Evolutionary conservation across 2,329 filamentous ascomycete species (phyloP), one percentile per base, ranked within the genome.

Genomic region (Dactylellina parvicollis): DNA sequence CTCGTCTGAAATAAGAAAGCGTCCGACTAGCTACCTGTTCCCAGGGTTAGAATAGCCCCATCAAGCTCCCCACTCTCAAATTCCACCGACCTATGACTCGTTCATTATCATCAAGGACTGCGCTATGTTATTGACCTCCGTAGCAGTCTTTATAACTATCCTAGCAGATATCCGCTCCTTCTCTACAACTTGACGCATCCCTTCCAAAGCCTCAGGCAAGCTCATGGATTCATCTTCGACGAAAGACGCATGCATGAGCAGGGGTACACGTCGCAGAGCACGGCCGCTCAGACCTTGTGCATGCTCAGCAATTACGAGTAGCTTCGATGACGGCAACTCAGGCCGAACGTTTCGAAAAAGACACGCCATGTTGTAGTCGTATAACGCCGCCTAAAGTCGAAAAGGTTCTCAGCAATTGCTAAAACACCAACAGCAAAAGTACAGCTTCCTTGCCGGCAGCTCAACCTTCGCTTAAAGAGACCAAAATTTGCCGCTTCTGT

Each of bases 221-320:
- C 46, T 65, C 44, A 72, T 54, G 59, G 44, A 65, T 40, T 59
- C 67, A 18, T 60, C 57, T 28, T 65, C 60, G 9, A 36, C 14
- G 54, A 50, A 59, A 52, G 52, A 47, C 16, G 76, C 77, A 76
- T 77, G 77, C 76, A 78, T 77, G 26, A 77, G 52, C 46, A 78
- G 56, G 16, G 76, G 76, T 40, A 77, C n/a, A 36, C 75, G 77
- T 49, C 75, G 75, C 8, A 77, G 49, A 22, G 67, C 74, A 44
- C 77, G 66, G 46, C 76, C 77, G 28, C 75, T 77, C 32, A 76
- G 62, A 24, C 75, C 61, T 28, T 70, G 61, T 28, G 76, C 75
- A 34, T 64, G 42, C 10, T 66, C 73, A 46, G 76, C 75, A 22
- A 74, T 72, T 16, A 59, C 56, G 55, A 76, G 77, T 32, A 78